Evolutionary conservation across 441 rosid species (phyloP), one percentile per base, ranked within the genome.

Genomic region (Populus hybrid): DNA sequence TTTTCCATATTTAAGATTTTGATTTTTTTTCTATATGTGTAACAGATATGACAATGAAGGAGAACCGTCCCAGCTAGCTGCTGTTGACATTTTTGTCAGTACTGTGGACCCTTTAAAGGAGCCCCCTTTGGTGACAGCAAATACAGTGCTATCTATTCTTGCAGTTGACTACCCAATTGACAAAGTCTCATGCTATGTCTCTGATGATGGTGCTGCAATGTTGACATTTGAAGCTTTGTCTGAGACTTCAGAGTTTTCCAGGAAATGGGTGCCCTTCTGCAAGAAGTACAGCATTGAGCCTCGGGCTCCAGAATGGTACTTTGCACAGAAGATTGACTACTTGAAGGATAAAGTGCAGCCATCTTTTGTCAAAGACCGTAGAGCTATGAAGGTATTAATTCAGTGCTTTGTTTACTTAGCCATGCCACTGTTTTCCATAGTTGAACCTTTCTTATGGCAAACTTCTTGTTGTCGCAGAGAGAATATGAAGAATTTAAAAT

Each of bases 251-350:
- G 32, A 30, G 32, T 30, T 30, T 30, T 3, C 32, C 32, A 30
- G 32, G 4, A 30, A 30, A 30, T 30, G 32, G 32, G 32, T 30
- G 4, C 32, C 32, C 32, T 30, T 30, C 32, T 30, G 32, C 32
- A 30, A 30, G 32, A 30, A 30, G 4, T 30, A 30, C 32, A 30
- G 4, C 32, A 93, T 94, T 83, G 99, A 96, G 83, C 99, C 99
- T 81, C 91, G 98, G 32, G 98, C 99, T 79, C 99, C 99, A 36
- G 99, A 96, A 81, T 96, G 94, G 92, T 94, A 94, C 85, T 96
- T 96, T 76, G 72, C 98, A n/a, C 94, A 87, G 77, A 96, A 96
- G 81, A 94, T 96, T 74, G 99, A 96, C 81, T 96, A 96, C 86
- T 86, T 96, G 84, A 96, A 94, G 86, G 99, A 96, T 80, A 96